Conservation (phyloP, 1,284 basidiomycete genomes). For the Ganoderma boninense region DNA sequence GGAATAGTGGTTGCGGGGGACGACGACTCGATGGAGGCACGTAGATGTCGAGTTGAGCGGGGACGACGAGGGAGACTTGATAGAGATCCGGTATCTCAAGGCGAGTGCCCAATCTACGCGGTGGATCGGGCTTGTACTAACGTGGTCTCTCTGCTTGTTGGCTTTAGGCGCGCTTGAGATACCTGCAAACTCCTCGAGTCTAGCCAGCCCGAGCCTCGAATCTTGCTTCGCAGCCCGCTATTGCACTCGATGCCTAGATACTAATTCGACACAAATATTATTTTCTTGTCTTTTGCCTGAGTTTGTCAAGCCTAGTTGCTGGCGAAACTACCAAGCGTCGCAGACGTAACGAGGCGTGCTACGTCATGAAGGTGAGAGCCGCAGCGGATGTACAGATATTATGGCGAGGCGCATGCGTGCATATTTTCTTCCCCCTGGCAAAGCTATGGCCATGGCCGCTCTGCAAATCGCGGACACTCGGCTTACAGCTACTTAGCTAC, state of each 20-base stretch:
- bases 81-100: conserved; percentile 82
- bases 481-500: too few relatives aligned
- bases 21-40: conserved; percentile 68
- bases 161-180: conserved; percentile 68
- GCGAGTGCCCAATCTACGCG: conserved; percentile 46
- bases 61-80: conserved; percentile 70
- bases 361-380: too few relatives aligned
- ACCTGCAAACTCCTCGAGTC: conserved; percentile 69
- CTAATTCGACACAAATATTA: conserved; percentile 94
- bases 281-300: conserved; percentile 82
- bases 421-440: too few relatives aligned
- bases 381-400: too few relatives aligned
- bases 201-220: conserved; percentile 45
- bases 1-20: conserved; percentile 68
- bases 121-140: conserved; percentile 8
- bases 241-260: conserved; percentile 85
- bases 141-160: conserved; percentile 16
- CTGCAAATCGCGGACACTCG: too few relatives aligned
- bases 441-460: too few relatives aligned
- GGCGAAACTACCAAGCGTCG: conserved; percentile 47
- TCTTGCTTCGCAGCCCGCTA: conserved; percentile 46
- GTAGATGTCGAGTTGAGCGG: conserved; percentile 51
- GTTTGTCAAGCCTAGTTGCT: conserved; percentile 82
- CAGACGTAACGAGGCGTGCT: too few relatives aligned
- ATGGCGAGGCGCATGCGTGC: too few relatives aligned